A percentile compares a stretch with the other conserved stretches of the same genome.
Evolutionary conservation across 306 rosid species (phyloP).

Genomic region (Vachellia pachyceras): DNA sequence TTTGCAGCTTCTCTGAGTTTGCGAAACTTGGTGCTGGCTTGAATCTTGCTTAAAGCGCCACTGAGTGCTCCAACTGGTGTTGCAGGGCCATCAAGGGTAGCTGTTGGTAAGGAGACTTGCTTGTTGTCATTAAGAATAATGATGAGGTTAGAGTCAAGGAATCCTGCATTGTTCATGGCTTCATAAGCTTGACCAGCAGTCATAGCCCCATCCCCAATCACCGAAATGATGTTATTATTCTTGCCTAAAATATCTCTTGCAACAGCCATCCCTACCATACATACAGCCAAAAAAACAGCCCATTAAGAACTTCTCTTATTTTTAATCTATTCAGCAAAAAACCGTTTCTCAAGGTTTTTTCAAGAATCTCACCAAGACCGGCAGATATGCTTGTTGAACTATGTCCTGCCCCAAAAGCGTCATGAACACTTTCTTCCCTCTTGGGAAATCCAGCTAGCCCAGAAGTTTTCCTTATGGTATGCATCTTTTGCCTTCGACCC

Average conservation of each 20-base stretch:
- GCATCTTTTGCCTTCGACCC: conserved; percentile 75
- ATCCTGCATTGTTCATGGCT: conserved; percentile 84
- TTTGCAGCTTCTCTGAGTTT: conserved; percentile 72
- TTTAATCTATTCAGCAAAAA: background rate
- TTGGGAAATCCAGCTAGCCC: conserved; percentile 86
- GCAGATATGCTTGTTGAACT: conserved; percentile 91
- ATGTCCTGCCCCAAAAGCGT: conserved; percentile 81
- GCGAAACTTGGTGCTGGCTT: conserved; percentile 68
- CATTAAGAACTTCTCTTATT: background rate
- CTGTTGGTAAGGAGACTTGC: conserved; percentile 83
- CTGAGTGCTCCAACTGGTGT: conserved; percentile 81
- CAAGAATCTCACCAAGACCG: conserved; percentile 61
- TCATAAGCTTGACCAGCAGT: conserved; percentile 88
- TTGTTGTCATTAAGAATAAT: conserved; percentile 72
- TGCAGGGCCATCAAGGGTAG: conserved; percentile 85
- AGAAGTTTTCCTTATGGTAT: conserved; percentile 68
- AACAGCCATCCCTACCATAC: conserved; percentile 82
- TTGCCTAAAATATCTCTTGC: conserved; percentile 76
- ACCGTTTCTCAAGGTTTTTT: background rate
- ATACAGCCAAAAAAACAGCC: background rate
- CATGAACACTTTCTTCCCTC: conserved; percentile 71
- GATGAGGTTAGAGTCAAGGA: conserved; percentile 65
- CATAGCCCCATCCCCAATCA: conserved; percentile 85
- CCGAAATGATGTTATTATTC: conserved; percentile 61
- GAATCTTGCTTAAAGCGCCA: conserved; percentile 65